Evolutionary conservation across 495 filamentous ascomycete species (phyloP).

Genomic region (Penicillium turbatum): DNA sequence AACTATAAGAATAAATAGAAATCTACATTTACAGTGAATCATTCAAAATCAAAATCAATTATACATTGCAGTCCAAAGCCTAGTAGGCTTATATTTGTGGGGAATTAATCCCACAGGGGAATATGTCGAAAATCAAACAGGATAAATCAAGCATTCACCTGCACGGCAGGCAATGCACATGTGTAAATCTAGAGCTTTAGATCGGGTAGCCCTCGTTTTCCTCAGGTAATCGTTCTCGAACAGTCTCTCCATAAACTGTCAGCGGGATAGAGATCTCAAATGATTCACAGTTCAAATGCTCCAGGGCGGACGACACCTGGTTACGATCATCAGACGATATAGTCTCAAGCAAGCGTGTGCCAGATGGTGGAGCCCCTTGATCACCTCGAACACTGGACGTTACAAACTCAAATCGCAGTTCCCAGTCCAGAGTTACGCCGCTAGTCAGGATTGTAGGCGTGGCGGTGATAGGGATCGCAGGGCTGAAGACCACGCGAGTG

Average conservation of each 20-base stretch:
- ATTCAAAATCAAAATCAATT: conserved; percentile 1
- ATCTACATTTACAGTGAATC: background rate
- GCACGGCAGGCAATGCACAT: conserved; percentile 5
- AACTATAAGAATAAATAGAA: background rate
- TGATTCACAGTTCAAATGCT: conserved; percentile 75
- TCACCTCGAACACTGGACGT: conserved; percentile 48
- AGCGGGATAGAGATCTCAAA: conserved; percentile 86
- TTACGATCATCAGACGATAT: conserved; percentile 72
- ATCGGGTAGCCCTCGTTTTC: conserved; percentile 47
- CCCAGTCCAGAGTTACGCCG: conserved; percentile 81
- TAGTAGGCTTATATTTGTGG: background rate
- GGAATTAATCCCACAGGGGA: conserved; percentile 8
- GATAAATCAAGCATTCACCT: conserved; percentile 7
- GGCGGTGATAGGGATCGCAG: conserved; percentile 71
- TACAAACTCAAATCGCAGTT: conserved; percentile 83
- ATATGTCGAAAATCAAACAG: conserved; percentile 19
- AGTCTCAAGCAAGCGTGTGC: conserved; percentile 44
- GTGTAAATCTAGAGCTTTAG: conserved; percentile 16
- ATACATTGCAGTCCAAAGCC: conserved; percentile 1
- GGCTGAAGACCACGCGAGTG: conserved; percentile 69
- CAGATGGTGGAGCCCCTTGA: conserved; percentile 30
- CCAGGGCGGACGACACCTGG: conserved; percentile 62
- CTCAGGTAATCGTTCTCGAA: conserved; percentile 39
- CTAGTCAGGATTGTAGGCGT: conserved; percentile 89
- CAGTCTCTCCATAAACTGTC: conserved; percentile 72